These are phyloP conservation scores for Fusarium xylarioides DNA, from an alignment of 2,329 filamentous ascomycete species.

Conservation along the genomic window DNA sequence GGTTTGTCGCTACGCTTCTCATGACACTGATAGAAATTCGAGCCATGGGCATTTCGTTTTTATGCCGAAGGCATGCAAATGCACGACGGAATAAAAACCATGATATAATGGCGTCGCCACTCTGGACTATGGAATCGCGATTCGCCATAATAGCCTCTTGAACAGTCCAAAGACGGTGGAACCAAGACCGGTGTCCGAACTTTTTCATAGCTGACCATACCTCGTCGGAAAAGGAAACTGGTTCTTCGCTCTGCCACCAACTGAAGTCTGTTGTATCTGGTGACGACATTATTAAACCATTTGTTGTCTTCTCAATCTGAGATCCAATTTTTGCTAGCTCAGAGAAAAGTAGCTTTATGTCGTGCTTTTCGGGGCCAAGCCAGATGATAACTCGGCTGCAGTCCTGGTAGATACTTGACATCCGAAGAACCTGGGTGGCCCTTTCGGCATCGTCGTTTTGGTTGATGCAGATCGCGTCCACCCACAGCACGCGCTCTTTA, in stretches of 20 bases:
- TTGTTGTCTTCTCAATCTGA: neutral
- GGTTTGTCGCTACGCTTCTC: rapidly evolving
- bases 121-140: neutral
- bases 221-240: rapidly evolving
- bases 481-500: neutral
- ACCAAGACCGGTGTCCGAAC: rapidly evolving
- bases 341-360: neutral
- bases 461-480: neutral
- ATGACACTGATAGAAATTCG: neutral
- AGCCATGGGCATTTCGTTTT: neutral
- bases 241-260: rapidly evolving
- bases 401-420: neutral
- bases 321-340: neutral
- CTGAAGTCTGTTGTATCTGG: neutral
- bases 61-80: neutral
- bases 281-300: rapidly evolving
- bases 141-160: neutral
- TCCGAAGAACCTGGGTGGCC: neutral
- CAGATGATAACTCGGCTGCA: neutral
- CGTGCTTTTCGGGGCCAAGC: neutral
- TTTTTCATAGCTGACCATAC: neutral
- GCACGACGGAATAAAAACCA: neutral
- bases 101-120: neutral
- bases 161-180: neutral
- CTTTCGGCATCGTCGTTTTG: neutral